Conservation (phyloP, 371 early-diverging fungal species). For the Coemansia sp. region DNA sequence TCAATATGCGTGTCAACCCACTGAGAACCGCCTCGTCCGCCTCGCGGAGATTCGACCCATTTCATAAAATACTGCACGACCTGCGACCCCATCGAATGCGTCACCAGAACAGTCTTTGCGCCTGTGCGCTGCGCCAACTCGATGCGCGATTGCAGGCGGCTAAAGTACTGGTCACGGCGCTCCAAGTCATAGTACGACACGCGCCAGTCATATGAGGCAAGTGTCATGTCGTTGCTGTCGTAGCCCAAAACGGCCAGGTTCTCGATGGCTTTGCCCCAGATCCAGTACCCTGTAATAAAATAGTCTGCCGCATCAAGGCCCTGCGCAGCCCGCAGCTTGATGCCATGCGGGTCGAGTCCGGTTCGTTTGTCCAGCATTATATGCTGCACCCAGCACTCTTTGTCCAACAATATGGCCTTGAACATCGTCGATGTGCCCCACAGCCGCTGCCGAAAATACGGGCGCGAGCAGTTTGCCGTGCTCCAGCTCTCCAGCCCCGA, state of each 20-base stretch:
- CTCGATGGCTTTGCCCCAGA: constrained; percentile 84
- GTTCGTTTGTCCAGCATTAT: constrained; percentile 79
- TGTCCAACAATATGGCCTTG: constrained; percentile 76
- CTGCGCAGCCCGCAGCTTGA: constrained; percentile 84
- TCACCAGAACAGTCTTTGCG: constrained; percentile 64
- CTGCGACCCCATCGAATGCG: constrained; percentile 71
- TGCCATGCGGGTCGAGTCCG: constrained; percentile 83
- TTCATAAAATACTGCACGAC: constrained; percentile 85
- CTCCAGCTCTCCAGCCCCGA: constrained; percentile 92
- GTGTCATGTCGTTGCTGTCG: constrained; percentile 81
- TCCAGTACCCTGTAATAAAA: constrained; percentile 92
- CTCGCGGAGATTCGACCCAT: constrained; percentile 76
- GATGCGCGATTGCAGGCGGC: constrained; percentile 72
- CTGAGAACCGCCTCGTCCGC: constrained; percentile 69
- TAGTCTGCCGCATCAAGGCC: constrained; percentile 94
- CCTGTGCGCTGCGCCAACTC: constrained; percentile 62
- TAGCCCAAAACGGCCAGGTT: constrained; percentile 88
- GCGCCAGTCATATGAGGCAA: constrained; percentile 95
- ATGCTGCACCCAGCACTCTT: constrained; percentile 81
- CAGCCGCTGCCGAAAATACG: constrained; percentile 85
- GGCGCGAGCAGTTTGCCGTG: constrained; percentile 67
- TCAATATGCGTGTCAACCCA: constrained; percentile 88
- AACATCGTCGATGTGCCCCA: constrained; percentile 90
- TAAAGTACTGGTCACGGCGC: constrained; percentile 81
- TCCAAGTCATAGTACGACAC: constrained; percentile 82